phyloP scores from a whole-genome alignment of 2,329 filamentous ascomycete genomes.

The Hirsutella rhossiliensis region DNA sequence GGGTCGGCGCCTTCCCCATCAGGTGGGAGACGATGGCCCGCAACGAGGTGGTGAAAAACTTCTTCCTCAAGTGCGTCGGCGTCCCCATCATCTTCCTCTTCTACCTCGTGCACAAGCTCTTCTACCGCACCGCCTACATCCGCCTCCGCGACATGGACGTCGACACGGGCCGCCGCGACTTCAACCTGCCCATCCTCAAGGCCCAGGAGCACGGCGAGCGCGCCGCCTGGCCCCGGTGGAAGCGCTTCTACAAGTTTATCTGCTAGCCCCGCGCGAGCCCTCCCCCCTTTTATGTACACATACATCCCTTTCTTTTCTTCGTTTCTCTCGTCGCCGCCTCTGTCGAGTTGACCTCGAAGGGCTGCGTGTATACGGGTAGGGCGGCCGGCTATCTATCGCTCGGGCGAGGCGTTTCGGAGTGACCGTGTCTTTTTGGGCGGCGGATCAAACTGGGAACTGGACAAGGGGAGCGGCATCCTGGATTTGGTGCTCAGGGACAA shows the following conservation, averaged over 20 bases:
- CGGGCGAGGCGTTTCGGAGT: too few species aligned
- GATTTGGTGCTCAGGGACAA: too few species aligned
- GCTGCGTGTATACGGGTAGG: too few species aligned
- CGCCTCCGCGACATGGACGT: conserved; percentile 69
- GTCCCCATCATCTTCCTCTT: conserved; percentile 55
- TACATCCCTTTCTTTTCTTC: background rate
- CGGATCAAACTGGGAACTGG: too few species aligned
- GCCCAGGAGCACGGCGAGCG: conserved; percentile 70
- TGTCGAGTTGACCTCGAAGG: too few species aligned
- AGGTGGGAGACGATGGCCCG: conserved; percentile 34
- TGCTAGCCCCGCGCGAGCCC: conserved; percentile 34
- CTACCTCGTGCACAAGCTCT: conserved; percentile 67
- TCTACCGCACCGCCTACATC: conserved; percentile 56
- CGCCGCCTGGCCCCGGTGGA: conserved; percentile 62
- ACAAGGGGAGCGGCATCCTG: too few species aligned
- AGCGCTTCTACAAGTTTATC: conserved; percentile 60
- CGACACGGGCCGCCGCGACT: conserved; percentile 70
- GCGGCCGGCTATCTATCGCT: too few species aligned
- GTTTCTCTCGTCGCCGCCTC: background rate
- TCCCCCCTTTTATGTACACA: conserved; percentile 1
- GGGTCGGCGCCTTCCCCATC: conserved; percentile 71
- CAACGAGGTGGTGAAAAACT: conserved; percentile 42
- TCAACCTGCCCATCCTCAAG: conserved; percentile 68
- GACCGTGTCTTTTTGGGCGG: too few species aligned
- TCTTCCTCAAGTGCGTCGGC: conserved; percentile 64